These are phyloP conservation scores for Pseudocercospora crystallina DNA, from an alignment of 2,329 filamentous ascomycete genomes.

Conservation along the genomic window DNA sequence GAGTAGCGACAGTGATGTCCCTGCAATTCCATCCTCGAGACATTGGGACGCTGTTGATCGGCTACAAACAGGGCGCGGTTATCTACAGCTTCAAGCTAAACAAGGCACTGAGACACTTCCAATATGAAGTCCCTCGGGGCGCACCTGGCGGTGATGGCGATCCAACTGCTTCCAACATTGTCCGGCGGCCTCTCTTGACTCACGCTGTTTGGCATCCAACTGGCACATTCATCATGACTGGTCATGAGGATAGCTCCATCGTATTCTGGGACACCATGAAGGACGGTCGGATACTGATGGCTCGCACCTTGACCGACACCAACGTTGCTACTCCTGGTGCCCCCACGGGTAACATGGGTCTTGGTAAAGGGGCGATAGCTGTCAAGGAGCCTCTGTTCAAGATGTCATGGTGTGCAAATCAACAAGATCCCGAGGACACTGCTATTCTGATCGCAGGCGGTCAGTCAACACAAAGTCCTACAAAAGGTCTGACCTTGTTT, in stretches of 20 bases:
- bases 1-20: slow-evolving; percentile 67
- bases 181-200: slow-evolving; percentile 71
- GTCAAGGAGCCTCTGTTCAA: slow-evolving; percentile 73
- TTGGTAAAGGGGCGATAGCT: slow-evolving; percentile 50
- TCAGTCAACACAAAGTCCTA: slow-evolving; percentile 62
- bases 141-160: slow-evolving; percentile 77
- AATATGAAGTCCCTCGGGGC: slow-evolving; percentile 77
- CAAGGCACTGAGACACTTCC: slow-evolving; percentile 71
- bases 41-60: slow-evolving; percentile 85
- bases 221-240: slow-evolving; percentile 82
- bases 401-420: slow-evolving; percentile 89
- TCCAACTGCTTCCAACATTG: slow-evolving; percentile 58
- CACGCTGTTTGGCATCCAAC: slow-evolving; percentile 94
- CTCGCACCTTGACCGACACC: slow-evolving; percentile 73
- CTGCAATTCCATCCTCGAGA: slow-evolving; percentile 87
- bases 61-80: slow-evolving; percentile 84
- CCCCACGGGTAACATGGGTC: slow-evolving; percentile 24
- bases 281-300: slow-evolving; percentile 80
- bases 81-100: slow-evolving; percentile 96
- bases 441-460: slow-evolving; percentile 85
- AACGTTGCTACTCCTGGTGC: slow-evolving; percentile 66
- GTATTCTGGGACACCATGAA: slow-evolving; percentile 84
- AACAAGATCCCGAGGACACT: slow-evolving; percentile 84
- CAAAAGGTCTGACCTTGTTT: slow-evolving; percentile 81
- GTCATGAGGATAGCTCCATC: slow-evolving; percentile 85